Conservation (phyloP, 805 yeast species). For the Blastobotrys parvus region DNA sequence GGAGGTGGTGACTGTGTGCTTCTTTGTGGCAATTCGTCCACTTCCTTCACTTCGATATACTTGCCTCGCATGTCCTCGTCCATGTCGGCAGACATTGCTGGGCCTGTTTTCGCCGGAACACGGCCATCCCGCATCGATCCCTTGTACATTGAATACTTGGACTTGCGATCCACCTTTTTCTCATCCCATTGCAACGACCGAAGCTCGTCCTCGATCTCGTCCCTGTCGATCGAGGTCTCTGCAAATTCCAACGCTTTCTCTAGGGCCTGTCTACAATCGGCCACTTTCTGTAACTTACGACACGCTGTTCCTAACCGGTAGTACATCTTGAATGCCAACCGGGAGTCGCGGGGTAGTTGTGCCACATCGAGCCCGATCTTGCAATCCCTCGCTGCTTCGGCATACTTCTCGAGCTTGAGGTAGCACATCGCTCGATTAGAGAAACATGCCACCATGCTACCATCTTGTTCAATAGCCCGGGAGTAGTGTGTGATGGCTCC, state of each 20-base stretch:
- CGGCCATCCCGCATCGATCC: too few species aligned
- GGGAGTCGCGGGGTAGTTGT: too few species aligned
- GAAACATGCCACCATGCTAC: slow-evolving; percentile 10
- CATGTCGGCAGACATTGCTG: too few species aligned
- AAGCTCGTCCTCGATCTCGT: too few species aligned
- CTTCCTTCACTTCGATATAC: too few species aligned
- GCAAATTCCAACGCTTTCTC: slow-evolving; percentile 10
- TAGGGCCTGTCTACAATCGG: slow-evolving; percentile 7
- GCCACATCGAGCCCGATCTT: too few species aligned
- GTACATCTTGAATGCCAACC: slow-evolving; percentile 11
- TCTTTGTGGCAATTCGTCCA: too few species aligned
- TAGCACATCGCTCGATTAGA: slow-evolving; percentile 19
- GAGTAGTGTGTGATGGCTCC: slow-evolving; percentile 15
- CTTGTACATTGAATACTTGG: too few species aligned
- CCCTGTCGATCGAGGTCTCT: too few species aligned
- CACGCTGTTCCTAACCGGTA: slow-evolving; percentile 13
- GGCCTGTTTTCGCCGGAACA: too few species aligned
- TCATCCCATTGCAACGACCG: neutral
- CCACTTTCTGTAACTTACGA: slow-evolving; percentile 8
- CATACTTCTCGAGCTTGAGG: slow-evolving; percentile 14
- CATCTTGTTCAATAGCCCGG: slow-evolving; percentile 12
- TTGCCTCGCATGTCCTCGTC: too few species aligned
- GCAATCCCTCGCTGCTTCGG: slow-evolving; percentile 11
- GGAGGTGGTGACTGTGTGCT: too few species aligned
- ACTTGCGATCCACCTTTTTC: neutral